These are phyloP conservation scores for Kluyveromyces siamensis DNA, from an alignment of 805 yeast genomes.

Conservation along the genomic window DNA sequence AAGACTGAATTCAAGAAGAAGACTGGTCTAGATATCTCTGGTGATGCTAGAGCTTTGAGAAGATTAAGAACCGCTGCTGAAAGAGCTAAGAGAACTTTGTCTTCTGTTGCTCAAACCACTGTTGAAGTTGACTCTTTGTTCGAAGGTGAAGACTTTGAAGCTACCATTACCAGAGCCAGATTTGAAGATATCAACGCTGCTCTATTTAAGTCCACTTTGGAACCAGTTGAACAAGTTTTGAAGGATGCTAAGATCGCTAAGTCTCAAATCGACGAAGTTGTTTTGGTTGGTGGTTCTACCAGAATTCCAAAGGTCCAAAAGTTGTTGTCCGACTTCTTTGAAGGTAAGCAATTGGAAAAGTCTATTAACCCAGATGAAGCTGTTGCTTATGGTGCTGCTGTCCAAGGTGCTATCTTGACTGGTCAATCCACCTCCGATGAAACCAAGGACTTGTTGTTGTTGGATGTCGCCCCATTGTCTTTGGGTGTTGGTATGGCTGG, in stretches of 20 bases:
- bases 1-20: slow-evolving; percentile 91
- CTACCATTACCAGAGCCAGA: slow-evolving; percentile 94
- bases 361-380: slow-evolving; percentile 99
- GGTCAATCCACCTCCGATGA: slow-evolving; percentile 86
- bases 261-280: slow-evolving; percentile 85
- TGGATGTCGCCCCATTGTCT: slow-evolving; percentile 97
- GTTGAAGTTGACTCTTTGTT: slow-evolving; percentile 92
- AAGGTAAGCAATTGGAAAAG: slow-evolving; percentile 94
- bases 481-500: slow-evolving; percentile 99
- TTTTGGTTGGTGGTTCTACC: slow-evolving; percentile 97
- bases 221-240: slow-evolving; percentile 91
- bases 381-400: slow-evolving; percentile 99
- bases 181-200: slow-evolving; percentile 93
- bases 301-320: slow-evolving; percentile 98
- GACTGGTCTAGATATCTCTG: slow-evolving; percentile 83
- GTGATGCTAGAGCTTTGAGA: slow-evolving; percentile 92
- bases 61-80: slow-evolving; percentile 98
- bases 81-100: slow-evolving; percentile 97
- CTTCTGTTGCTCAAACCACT: slow-evolving; percentile 92
- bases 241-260: slow-evolving; percentile 85
- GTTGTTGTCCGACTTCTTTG: slow-evolving; percentile 87
- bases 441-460: slow-evolving; percentile 89
- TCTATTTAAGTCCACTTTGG: slow-evolving; percentile 86
- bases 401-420: slow-evolving; percentile 96
- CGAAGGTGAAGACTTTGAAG: slow-evolving; percentile 92